Conservation (phyloP, 768 basidiomycete species). For the Hygrocybe punicea region DNA sequence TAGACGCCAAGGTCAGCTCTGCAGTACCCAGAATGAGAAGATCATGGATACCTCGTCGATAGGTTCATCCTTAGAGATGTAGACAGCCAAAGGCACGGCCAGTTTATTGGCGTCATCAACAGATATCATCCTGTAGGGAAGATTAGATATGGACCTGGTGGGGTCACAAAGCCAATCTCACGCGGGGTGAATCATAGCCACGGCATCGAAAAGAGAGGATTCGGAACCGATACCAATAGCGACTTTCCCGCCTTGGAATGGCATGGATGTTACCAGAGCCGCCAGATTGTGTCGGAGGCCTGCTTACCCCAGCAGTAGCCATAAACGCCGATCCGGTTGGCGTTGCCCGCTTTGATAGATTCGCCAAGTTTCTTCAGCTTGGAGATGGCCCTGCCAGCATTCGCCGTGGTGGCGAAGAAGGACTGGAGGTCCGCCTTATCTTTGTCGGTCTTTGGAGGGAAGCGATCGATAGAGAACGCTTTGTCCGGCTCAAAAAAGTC, state of each 20-base stretch:
- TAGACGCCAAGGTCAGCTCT: conserved; percentile 13
- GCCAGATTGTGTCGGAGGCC: background rate
- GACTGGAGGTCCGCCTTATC: conserved; percentile 51
- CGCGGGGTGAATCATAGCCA: conserved; percentile 58
- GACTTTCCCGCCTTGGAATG: conserved; percentile 47
- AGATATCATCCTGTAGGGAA: conserved; percentile 44
- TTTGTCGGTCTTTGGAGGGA: conserved; percentile 52
- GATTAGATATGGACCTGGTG: background rate
- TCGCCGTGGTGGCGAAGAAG: conserved; percentile 58
- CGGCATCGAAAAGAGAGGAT: conserved; percentile 45
- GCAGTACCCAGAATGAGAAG: background rate
- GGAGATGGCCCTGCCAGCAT: conserved; percentile 35
- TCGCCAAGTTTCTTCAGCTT: conserved; percentile 44
- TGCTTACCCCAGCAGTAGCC: conserved; percentile 56
- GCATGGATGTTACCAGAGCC: background rate
- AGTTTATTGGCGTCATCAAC: conserved; percentile 49
- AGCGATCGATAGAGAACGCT: conserved; percentile 48
- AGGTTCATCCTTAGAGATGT: conserved; percentile 58
- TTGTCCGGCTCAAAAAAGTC: conserved; percentile 58
- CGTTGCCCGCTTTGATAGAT: conserved; percentile 41
- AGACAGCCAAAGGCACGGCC: conserved; percentile 52
- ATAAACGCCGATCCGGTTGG: conserved; percentile 46
- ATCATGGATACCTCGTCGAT: conserved; percentile 45
- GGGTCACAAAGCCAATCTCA: conserved; percentile 27
- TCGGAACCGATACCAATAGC: conserved; percentile 39